These are phyloP conservation scores for Pseudogymnoascus sp. DNA, from an alignment of 2,329 filamentous ascomycete species.

Conservation along the genomic window DNA sequence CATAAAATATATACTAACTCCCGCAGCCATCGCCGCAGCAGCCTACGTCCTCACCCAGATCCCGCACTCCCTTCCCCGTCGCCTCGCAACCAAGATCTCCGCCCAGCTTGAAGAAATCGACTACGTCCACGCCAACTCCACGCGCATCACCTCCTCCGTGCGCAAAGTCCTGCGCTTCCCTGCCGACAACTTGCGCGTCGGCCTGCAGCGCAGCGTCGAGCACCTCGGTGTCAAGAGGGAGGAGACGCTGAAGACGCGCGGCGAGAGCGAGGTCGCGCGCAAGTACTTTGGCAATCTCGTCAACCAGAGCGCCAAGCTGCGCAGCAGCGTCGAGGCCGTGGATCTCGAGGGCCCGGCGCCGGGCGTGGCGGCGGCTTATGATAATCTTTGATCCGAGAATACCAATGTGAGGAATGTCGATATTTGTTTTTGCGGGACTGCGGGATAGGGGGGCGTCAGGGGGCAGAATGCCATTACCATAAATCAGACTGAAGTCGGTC, in stretches of 20 bases:
- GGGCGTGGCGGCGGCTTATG: constrained; percentile 27
- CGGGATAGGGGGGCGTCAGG: not conserved
- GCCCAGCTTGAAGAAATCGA: constrained; percentile 73
- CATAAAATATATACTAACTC: constrained; percentile 29
- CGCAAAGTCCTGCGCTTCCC: constrained; percentile 84
- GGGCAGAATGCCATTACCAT: not conserved
- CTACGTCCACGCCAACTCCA: constrained; percentile 84
- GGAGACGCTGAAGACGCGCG: constrained; percentile 72
- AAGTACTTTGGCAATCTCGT: constrained; percentile 89
- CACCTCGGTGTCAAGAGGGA: constrained; percentile 71
- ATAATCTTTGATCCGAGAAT: constrained; percentile 19
- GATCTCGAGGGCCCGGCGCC: constrained; percentile 30
- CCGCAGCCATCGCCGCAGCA: constrained; percentile 61
- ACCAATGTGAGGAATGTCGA: not conserved
- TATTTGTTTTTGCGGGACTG: not conserved
- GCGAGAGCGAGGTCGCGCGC: constrained; percentile 75
- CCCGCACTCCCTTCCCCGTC: constrained; percentile 78
- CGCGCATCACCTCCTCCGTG: constrained; percentile 76
- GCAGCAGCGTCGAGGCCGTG: constrained; percentile 29
- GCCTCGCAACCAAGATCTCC: constrained; percentile 77
- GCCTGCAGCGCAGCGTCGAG: constrained; percentile 78
- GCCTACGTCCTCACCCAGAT: constrained; percentile 82
- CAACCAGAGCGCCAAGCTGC: constrained; percentile 51
- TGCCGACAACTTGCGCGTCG: constrained; percentile 75
- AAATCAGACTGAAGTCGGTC: not conserved